phyloP scores from a whole-genome alignment of 2,329 filamentous ascomycete species.

The Zymoseptoria passerinii region DNA sequence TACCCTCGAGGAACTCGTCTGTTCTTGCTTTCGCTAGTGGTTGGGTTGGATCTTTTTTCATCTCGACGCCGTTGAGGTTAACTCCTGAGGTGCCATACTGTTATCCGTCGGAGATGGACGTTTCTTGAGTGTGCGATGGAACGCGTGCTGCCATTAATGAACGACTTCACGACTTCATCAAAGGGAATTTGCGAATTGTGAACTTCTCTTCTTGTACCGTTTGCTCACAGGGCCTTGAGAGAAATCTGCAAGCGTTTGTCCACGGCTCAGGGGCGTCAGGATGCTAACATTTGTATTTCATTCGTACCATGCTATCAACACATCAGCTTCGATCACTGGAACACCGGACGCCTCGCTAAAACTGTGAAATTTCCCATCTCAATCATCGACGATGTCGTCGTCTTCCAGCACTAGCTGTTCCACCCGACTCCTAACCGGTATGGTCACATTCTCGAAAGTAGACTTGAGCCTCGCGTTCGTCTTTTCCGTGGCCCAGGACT shows the following conservation, averaged over 20 bases:
- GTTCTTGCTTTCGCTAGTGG: not conserved
- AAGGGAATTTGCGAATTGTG: no score
- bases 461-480: slow-evolving; percentile 7
- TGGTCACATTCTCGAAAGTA: slow-evolving; percentile 15
- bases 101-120: not conserved
- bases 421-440: slow-evolving; percentile 24
- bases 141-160: not conserved
- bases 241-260: no score
- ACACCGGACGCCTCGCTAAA: slow-evolving; percentile 10
- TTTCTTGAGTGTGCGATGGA: not conserved
- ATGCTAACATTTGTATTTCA: not conserved
- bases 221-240: no score
- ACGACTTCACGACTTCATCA: not conserved
- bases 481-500: slow-evolving; percentile 10
- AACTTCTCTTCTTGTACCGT: no score
- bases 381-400: slow-evolving; percentile 41
- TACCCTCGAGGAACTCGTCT: slow-evolving; percentile 2
- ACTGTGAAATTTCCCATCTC: not conserved
- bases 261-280: not conserved
- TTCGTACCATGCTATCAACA: not conserved
- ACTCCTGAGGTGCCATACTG: not conserved
- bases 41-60: not conserved
- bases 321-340: not conserved
- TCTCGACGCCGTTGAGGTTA: not conserved
- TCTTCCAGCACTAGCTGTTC: slow-evolving; percentile 37